Percentiles rank a stretch among this genome's conserved stretches.
These are phyloP conservation scores for Ocimum tenuiflorum DNA, from an alignment of 257 asterid genomes.

Conservation along the genomic window DNA sequence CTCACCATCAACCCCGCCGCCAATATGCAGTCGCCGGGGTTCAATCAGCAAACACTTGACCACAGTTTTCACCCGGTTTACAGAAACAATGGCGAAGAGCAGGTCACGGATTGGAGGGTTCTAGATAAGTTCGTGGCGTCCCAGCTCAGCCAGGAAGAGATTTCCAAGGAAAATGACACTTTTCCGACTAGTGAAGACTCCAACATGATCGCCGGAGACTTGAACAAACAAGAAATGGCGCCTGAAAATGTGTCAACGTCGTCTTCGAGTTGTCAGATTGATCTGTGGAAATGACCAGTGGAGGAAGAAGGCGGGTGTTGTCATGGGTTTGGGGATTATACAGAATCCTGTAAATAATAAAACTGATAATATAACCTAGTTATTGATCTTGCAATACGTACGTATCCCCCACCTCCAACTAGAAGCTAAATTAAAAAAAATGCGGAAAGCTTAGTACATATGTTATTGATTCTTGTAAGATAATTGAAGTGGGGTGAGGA, in stretches of 20 bases:
- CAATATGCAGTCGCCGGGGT: conserved; percentile 26
- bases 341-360: conserved; percentile 33
- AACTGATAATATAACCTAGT: conserved; percentile 30
- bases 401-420: neutral
- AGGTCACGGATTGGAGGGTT: conserved; percentile 74
- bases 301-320: neutral
- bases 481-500: conserved; percentile 6
- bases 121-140: conserved; percentile 86
- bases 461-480: conserved; percentile 23
- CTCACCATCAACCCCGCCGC: conserved; percentile 18
- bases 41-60: conserved; percentile 25
- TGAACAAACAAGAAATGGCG: conserved; percentile 39
- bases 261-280: conserved; percentile 46
- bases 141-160: conserved; percentile 68
- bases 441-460: neutral
- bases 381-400: conserved; percentile 9
- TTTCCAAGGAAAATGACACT: conserved; percentile 31
- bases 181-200: conserved; percentile 28
- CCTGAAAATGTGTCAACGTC: conserved; percentile 42
- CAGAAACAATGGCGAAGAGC: conserved; percentile 27
- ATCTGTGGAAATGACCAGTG: conserved; percentile 44
- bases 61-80: conserved; percentile 26
- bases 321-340: neutral
- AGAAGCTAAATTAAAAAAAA: conserved; percentile 20
- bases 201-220: conserved; percentile 21